Conservation (phyloP, 2,329 filamentous ascomycete species). For the Botryotinia calthae region DNA sequence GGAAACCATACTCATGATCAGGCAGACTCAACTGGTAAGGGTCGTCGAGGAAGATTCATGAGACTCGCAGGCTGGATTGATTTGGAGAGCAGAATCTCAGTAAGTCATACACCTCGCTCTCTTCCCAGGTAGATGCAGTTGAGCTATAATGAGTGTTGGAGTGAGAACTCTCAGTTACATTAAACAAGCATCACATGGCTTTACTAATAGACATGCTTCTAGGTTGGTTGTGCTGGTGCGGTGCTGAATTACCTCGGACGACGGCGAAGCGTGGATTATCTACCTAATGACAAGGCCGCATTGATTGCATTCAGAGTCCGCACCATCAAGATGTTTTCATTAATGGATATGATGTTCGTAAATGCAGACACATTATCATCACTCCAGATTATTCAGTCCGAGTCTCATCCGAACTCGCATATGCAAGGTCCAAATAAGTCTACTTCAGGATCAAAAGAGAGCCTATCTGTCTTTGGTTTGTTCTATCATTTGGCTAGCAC, state of each 20-base stretch:
- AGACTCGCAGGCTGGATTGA: constrained; percentile 69
- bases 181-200: background rate
- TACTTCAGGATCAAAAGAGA: constrained; percentile 69
- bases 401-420: constrained; percentile 78
- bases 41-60: constrained; percentile 62
- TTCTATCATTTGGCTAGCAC: constrained; percentile 75
- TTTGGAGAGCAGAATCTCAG: constrained; percentile 69
- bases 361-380: constrained; percentile 77
- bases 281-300: constrained; percentile 57
- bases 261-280: constrained; percentile 59
- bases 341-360: constrained; percentile 69
- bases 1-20: constrained; percentile 29
- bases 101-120: constrained; percentile 40
- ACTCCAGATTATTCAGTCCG: constrained; percentile 80
- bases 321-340: constrained; percentile 70
- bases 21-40: constrained; percentile 46
- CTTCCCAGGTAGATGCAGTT: background rate
- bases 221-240: constrained; percentile 81
- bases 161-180: background rate
- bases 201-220: background rate
- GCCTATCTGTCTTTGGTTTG: constrained; percentile 77
- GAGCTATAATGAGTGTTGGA: background rate
- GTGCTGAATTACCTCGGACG: constrained; percentile 76
- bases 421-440: constrained; percentile 65
- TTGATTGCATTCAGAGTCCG: constrained; percentile 58